Evolutionary conservation across 495 filamentous ascomycete genomes (phyloP), one percentile per base, ranked within the genome.

Genomic region (Penicillium pancosmium): DNA sequence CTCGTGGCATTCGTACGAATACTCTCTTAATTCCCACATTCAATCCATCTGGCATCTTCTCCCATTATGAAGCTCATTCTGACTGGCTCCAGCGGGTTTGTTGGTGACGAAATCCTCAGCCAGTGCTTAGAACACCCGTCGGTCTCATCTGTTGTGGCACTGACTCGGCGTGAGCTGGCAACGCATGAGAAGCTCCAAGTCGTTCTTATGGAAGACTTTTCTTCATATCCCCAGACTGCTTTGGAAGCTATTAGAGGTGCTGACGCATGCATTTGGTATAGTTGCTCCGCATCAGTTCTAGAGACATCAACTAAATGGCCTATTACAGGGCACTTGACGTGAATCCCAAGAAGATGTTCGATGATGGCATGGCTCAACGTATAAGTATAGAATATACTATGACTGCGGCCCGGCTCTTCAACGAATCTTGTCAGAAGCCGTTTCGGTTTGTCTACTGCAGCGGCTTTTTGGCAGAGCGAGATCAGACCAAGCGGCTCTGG

Each of bases 381-480:
- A 68, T 82, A 0, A 71, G 68, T 23, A 62, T 82, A 4, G 78
- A 82, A 18, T 83, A 75, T 55, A 74, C 78, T 0, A 41, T 78
- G 0, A 68, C 77, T 5, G 78, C 73, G 12, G 77, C 73, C 2
- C 68, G 67, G 50, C 72, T 73, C 9, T 80, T 84, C 60, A 59
- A 68, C 13, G 38, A 65, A 47, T 54, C 47, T 3, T 54, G 54
- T 5, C 43, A 55, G 21, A 71, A 68, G 48, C 73, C 69, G 34
- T 81, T 86, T 55, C 73, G 77, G 10, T 85, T 84, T 56, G 66
- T 84, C 3, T 82, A 82, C 64, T 70, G 77, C 50, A 82, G 80
- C 57, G 81, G 82, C 18, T 71, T 62, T 7, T 63, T 63, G 0
- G 73, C 77, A 11, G 80, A 83, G 56, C 72, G 75, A 63, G 76